Evolutionary conservation across 2,329 filamentous ascomycete species (phyloP).

Genomic region (Myriangium duriaei): DNA sequence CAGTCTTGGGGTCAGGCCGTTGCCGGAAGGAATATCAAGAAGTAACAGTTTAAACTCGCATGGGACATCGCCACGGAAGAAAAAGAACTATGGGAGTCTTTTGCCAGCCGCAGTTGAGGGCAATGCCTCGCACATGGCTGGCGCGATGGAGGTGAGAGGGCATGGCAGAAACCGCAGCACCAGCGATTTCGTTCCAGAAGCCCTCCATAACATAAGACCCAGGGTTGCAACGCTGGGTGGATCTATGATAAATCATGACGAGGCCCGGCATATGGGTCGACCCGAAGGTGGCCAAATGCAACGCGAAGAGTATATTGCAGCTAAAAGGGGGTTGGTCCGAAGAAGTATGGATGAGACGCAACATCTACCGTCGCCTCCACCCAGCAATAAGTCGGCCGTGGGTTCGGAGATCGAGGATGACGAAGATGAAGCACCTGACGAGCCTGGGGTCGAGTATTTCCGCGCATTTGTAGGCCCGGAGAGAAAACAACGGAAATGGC

Average conservation of each 20-base stretch:
- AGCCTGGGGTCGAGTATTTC: conserved; percentile 26
- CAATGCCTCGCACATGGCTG: conserved; percentile 14
- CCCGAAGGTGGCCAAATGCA: conserved; percentile 40
- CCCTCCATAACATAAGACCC: conserved; percentile 50
- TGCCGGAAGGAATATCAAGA: conserved; percentile 6
- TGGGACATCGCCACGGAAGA: conserved; percentile 27
- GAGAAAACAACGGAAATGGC: conserved; percentile 67
- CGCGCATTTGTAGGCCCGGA: conserved; percentile 48
- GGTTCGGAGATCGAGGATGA: conserved; percentile 42
- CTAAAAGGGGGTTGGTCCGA: conserved; percentile 59
- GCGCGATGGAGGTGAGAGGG: conserved; percentile 15
- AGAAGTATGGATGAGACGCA: conserved; percentile 15
- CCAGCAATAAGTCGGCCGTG: conserved; percentile 51
- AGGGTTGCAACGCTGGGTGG: conserved; percentile 61
- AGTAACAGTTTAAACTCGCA: conserved; percentile 15
- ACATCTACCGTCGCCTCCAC: conserved; percentile 60
- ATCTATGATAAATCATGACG: conserved; percentile 2
- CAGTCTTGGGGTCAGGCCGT: conserved; percentile 8
- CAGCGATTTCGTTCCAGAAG: conserved; percentile 75
- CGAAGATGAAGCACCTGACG: conserved; percentile 26
- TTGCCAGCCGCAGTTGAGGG: conserved; percentile 29
- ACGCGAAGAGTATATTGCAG: conserved; percentile 69
- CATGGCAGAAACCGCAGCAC: conserved; percentile 69
- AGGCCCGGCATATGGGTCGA: conserved; percentile 5
- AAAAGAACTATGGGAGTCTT: conserved; percentile 35